A percentile compares a stretch with the other conserved stretches of the same genome.
Evolutionary conservation across 805 yeast genomes (phyloP).

Genomic region (Vanderwaltozyma yarrowii): DNA sequence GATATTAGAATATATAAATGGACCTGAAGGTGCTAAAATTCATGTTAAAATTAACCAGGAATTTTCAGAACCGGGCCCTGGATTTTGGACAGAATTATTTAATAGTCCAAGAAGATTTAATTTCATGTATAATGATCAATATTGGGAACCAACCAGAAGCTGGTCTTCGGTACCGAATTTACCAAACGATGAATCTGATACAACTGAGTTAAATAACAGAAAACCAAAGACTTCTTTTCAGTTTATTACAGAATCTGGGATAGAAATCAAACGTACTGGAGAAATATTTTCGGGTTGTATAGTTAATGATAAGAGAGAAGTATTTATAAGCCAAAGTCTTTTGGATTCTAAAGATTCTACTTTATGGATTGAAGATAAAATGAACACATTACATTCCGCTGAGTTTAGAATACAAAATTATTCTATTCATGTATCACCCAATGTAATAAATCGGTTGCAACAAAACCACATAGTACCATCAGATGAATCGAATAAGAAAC

Average conservation of each 20-base stretch:
- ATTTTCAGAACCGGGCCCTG: constrained; percentile 22
- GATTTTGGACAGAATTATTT: constrained; percentile 22
- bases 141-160: constrained; percentile 1
- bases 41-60: constrained; percentile 22
- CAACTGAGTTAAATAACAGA: too few relatives aligned
- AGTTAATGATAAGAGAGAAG: constrained; percentile 6
- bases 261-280: constrained; percentile 7
- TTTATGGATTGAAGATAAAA: background rate
- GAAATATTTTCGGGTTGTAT: constrained; percentile 10
- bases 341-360: too few relatives aligned
- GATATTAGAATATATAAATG: constrained; percentile 15
- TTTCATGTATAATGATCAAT: constrained; percentile 2
- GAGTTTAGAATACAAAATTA: too few relatives aligned
- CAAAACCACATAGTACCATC: too few relatives aligned
- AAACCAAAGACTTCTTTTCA: background rate
- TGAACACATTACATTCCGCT: too few relatives aligned
- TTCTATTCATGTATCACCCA: too few relatives aligned
- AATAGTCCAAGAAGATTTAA: constrained; percentile 3
- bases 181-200: background rate
- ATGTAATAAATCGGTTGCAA: too few relatives aligned
- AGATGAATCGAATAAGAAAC: too few relatives aligned
- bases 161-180: background rate
- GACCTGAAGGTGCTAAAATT: constrained; percentile 11
- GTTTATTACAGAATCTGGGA: constrained; percentile 10
- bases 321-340: background rate